Evolutionary conservation across 768 basidiomycete genomes (phyloP), one percentile per base, ranked within the genome.

Genomic region (Trametes villosa): DNA sequence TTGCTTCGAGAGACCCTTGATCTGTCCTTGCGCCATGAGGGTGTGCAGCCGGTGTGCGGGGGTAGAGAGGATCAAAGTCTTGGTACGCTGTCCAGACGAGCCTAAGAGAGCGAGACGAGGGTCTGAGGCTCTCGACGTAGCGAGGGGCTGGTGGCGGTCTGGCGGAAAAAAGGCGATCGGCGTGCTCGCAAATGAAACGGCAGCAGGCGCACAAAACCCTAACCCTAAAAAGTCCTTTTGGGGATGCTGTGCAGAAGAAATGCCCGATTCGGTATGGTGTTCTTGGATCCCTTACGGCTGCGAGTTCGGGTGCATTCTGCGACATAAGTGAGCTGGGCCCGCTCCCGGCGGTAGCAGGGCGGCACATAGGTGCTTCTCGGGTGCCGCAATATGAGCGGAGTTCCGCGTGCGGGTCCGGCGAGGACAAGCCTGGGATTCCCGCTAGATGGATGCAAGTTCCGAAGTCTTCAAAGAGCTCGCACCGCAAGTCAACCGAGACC

Each of bases 11-110:
- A 91, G 77, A n/a, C 88, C 88, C 74, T 94, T 95, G n/a, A 86
- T 85, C 65, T 85, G 86, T 57, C 93, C 93, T 79, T 96, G 94
- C 11, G 85, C 91, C 93, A 95, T 92, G 22, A 50, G 54, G 17
- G 41, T 27, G 33, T 51, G 44, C 22, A 34, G 27, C 27, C 5
- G 27, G 40, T 22, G 44, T 54, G 24, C 31, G 34, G 50, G 3
- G 4, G 48, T 20, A 55, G 34, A 44, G n/a, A 17, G 44, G 44
- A 7, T 38, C 7, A 17, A 29, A 22, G 3, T 4, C 26, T 40
- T 49, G 38, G 38, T 7, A 49, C 30, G 12, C 41, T 29, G 33
- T 30, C 13, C n/a, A 2, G 15, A n/a, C n/a, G n/a, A n/a, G 44
- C 33, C 20, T 53, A n/a, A n/a, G n/a, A n/a, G n/a, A n/a, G n/a